A percentile compares a stretch with the other conserved stretches of the same genome.
phyloP scores from a whole-genome alignment of 2,329 filamentous ascomycete genomes.

The Aspergillus brunneoviolaceus region DNA sequence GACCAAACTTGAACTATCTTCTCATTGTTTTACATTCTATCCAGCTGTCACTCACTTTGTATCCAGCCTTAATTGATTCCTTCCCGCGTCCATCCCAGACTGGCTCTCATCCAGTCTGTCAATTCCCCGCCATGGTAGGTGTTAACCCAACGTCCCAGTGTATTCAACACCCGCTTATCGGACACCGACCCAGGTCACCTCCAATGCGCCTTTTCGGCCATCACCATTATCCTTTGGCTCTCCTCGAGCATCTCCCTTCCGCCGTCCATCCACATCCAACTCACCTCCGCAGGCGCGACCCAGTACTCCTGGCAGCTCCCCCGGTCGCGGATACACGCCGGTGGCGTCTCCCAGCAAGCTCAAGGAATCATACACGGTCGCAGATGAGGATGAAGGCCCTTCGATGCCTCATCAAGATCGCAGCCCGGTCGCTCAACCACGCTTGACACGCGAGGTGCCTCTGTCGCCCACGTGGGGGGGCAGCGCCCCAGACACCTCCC shows the following conservation, averaged over 20 bases:
- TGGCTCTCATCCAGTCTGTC: neutral
- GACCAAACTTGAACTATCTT: no score
- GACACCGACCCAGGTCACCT: constrained; percentile 33
- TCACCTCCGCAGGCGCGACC: constrained; percentile 57
- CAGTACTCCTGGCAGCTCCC: constrained; percentile 51
- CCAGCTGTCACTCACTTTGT: neutral
- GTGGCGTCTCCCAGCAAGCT: constrained; percentile 49
- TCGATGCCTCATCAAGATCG: constrained; percentile 18
- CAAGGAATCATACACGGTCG: constrained; percentile 46
- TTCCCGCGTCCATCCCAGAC: neutral
- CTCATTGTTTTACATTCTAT: neutral
- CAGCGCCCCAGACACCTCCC: constrained; percentile 27
- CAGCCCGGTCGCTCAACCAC: constrained; percentile 35
- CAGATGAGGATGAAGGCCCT: constrained; percentile 40
- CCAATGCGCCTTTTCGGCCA: constrained; percentile 65
- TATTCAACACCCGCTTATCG: neutral
- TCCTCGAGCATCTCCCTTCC: constrained; percentile 67
- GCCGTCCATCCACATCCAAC: constrained; percentile 63
- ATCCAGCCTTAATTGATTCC: neutral
- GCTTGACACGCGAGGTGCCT: constrained; percentile 38
- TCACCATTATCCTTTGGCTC: constrained; percentile 71
- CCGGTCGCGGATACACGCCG: constrained; percentile 43
- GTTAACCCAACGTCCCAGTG: neutral
- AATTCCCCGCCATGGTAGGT: constrained; percentile 22
- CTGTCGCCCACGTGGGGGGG: constrained; percentile 42